Evolutionary conservation across 2,329 filamentous ascomycete species (phyloP).

Genomic region (Dendryphion nanum): DNA sequence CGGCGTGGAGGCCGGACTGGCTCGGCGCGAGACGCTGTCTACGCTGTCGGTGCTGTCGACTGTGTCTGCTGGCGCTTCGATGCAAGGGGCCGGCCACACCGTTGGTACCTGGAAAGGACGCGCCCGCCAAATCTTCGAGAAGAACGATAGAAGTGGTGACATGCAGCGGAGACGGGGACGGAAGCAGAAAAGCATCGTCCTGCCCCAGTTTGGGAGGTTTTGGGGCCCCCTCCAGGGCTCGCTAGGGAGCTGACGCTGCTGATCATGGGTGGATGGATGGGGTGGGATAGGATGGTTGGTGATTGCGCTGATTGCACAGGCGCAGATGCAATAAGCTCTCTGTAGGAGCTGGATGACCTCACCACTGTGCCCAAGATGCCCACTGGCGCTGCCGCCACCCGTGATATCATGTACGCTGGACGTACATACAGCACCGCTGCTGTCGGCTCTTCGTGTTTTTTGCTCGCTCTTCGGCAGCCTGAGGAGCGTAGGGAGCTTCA

Average conservation of each 20-base stretch:
- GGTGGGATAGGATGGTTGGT: no score
- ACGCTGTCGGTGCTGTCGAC: neutral
- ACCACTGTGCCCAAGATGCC: no score
- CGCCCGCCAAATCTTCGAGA: slow-evolving; percentile 10
- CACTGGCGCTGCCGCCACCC: neutral
- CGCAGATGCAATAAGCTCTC: no score
- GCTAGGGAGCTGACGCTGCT: slow-evolving; percentile 2
- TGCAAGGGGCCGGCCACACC: slow-evolving; percentile 32
- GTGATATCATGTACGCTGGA: no score
- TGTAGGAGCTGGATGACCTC: slow-evolving; percentile 1
- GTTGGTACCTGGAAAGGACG: slow-evolving; percentile 36
- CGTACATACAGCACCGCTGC: no score
- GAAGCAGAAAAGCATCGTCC: slow-evolving; percentile 1
- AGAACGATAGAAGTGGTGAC: slow-evolving; percentile 9
- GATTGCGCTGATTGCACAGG: slow-evolving; percentile 1
- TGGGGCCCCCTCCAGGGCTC: slow-evolving; percentile 1
- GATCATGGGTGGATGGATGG: no score
- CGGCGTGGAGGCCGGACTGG: no score
- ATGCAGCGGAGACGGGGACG: slow-evolving; percentile 7
- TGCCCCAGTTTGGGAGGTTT: slow-evolving; percentile 1
- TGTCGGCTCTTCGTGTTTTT: no score
- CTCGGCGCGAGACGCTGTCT: neutral
- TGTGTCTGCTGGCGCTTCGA: neutral
- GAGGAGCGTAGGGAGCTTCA: neutral
- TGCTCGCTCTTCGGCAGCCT: no score